phyloP scores from a whole-genome alignment of 2,329 filamentous ascomycete genomes.

The Phaeosphaeria sp. region DNA sequence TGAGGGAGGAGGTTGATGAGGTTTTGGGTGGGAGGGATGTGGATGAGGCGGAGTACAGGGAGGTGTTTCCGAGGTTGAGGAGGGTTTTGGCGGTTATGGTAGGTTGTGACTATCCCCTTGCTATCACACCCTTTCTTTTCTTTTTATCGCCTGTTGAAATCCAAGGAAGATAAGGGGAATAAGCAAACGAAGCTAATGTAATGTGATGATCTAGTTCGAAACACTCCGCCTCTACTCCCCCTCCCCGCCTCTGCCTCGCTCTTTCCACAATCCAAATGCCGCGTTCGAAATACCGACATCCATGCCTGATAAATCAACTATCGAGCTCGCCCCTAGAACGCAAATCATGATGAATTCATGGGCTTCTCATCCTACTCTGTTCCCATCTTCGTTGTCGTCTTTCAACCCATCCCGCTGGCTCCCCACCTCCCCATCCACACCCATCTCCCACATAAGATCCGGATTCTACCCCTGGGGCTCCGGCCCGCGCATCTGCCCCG shows the following conservation, averaged over 20 bases:
- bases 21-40: background rate
- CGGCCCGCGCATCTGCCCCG: constrained; percentile 60
- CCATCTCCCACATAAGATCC: background rate
- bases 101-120: too few relatives aligned
- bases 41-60: constrained; percentile 43
- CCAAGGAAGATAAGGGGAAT: too few relatives aligned
- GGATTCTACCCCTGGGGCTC: constrained; percentile 57
- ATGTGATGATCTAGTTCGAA: constrained; percentile 24
- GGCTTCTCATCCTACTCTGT: constrained; percentile 36
- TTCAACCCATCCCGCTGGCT: constrained; percentile 45
- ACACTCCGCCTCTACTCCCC: constrained; percentile 36
- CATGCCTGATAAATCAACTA: background rate
- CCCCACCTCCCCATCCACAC: background rate
- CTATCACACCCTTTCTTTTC: background rate
- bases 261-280: background rate
- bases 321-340: constrained; percentile 20
- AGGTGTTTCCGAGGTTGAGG: constrained; percentile 53
- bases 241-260: background rate
- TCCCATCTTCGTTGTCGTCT: constrained; percentile 29
- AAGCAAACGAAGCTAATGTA: too few relatives aligned
- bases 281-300: background rate
- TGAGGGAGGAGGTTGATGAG: constrained; percentile 57
- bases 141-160: background rate
- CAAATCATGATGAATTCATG: constrained; percentile 23
- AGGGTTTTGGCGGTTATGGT: constrained; percentile 57